A percentile compares a stretch with the other conserved stretches of the same genome.
Conservation (phyloP, 768 basidiomycete genomes). For the Myochromella boudieri region DNA sequence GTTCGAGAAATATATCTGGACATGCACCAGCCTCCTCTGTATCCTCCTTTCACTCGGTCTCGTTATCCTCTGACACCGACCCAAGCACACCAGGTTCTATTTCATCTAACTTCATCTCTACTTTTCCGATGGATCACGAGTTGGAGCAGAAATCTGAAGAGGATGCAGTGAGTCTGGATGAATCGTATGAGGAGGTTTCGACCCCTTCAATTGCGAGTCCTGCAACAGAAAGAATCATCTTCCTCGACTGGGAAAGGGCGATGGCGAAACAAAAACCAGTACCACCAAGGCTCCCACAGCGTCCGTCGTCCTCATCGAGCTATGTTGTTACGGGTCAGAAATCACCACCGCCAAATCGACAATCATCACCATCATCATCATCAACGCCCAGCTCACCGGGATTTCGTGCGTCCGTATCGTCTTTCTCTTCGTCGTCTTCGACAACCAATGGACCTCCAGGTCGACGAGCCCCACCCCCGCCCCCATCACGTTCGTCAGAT, state of each 20-base stretch:
- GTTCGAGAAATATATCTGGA: slow-evolving; percentile 31
- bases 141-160: slow-evolving; percentile 29
- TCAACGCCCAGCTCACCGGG: slow-evolving; percentile 12
- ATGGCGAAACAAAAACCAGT: slow-evolving; percentile 31
- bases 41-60: slow-evolving; percentile 83
- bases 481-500: slow-evolving; percentile 55
- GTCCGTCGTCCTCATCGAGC: slow-evolving; percentile 36
- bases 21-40: slow-evolving; percentile 71
- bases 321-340: slow-evolving; percentile 21
- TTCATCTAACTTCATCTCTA: slow-evolving; percentile 41
- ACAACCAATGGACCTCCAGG: slow-evolving; percentile 31
- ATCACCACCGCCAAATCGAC: slow-evolving; percentile 27
- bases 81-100: slow-evolving; percentile 41
- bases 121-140: slow-evolving; percentile 46
- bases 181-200: slow-evolving; percentile 73
- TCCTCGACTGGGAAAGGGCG: slow-evolving; percentile 53
- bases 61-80: slow-evolving; percentile 66
- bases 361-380: slow-evolving; percentile 12
- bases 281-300: slow-evolving; percentile 50
- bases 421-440: slow-evolving; percentile 31
- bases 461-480: slow-evolving; percentile 41
- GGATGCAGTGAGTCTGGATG: slow-evolving; percentile 60
- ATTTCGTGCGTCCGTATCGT: slow-evolving; percentile 27
- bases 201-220: slow-evolving; percentile 55
- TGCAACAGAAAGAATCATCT: slow-evolving; percentile 39